These are phyloP conservation scores for Nyctanthes arbortristis DNA, from an alignment of 257 asterid genomes.

Conservation along the genomic window DNA sequence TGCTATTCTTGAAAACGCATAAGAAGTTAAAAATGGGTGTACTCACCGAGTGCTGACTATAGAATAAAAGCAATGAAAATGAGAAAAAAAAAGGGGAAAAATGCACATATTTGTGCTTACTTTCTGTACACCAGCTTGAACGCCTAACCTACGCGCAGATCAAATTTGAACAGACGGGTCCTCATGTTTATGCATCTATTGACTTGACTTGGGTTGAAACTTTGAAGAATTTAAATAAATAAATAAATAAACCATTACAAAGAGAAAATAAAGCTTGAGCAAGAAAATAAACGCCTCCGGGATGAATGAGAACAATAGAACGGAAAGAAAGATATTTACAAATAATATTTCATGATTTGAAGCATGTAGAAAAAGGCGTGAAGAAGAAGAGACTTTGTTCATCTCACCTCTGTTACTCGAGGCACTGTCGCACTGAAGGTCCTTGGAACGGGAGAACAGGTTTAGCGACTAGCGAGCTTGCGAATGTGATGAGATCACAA, in stretches of 20 bases:
- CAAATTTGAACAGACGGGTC: not conserved
- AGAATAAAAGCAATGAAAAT: not conserved
- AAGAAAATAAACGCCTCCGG: not conserved
- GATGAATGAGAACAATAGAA: not conserved
- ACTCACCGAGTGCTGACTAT: not conserved
- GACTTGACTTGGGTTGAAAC: not conserved
- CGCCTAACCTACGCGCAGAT: not conserved
- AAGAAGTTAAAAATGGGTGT: not conserved
- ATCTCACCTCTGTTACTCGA: not conserved
- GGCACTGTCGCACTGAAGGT: too few species aligned
- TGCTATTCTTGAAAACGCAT: not conserved
- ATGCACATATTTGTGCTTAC: not conserved
- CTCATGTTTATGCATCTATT: not conserved
- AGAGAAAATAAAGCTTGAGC: not conserved
- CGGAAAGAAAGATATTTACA: too few species aligned
- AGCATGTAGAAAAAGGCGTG: not conserved
- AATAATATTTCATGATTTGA: not conserved
- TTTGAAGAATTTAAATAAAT: too few species aligned
- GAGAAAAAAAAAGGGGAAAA: not conserved
- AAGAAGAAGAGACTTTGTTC: not conserved
- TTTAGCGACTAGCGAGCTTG: too few species aligned
- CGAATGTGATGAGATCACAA: too few species aligned
- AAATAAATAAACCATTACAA: too few species aligned
- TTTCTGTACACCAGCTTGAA: not conserved
- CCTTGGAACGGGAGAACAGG: too few species aligned